Base-by-base conservation (phyloP, 495 filamentous ascomycete species). In the Podospora didyma region DNA sequence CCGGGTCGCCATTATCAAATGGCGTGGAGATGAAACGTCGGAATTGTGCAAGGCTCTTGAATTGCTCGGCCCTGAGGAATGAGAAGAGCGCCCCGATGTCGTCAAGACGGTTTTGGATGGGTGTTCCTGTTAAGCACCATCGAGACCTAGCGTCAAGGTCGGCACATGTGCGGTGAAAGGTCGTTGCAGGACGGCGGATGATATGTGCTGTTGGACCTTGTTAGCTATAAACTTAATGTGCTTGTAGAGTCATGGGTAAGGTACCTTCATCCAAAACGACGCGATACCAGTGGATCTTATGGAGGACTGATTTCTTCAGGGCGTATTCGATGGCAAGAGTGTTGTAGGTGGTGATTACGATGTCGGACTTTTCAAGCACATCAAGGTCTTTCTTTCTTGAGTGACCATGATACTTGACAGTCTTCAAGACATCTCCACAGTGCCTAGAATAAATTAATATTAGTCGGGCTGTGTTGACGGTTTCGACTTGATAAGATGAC, bases 51-150 rank as follows among this genome's bases (percentile, higher is more conserved):
- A 73, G 54, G 7, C 62, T 66, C 3, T 76, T 58, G 45, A 79
- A 69, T 1, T 70, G 76, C 3, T 64, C 51, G 9, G 72, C 62
- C 4, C 68, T 63, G n/a, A 83, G 59, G 57, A 82, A 82, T 10
- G 60, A 60, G 23, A 80, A 58, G 0, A 83, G 66, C 5, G 80
- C 50, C 1, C 69, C 76, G 3, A 82, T 56, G 54, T 82, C 80
- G 0, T 81, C 73, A 2, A 83, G 61, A 2, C 60, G 66, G 53
- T 83, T 82, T 46, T 82, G 78, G 55, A 75, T 75, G 1, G 77
- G 77, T 4, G 79, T 81, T 3, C 76, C 79, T 0, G 73, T 79
- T 11, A 79, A 51, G 52, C 77, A 80, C 77, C 78, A 80, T 7
- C 75, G 67, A 7, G 56, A 54, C 9, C 61, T 56, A 1, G 75